Conservation (phyloP, 2,329 filamentous ascomycete species). For the Beauveria medogensis region DNA sequence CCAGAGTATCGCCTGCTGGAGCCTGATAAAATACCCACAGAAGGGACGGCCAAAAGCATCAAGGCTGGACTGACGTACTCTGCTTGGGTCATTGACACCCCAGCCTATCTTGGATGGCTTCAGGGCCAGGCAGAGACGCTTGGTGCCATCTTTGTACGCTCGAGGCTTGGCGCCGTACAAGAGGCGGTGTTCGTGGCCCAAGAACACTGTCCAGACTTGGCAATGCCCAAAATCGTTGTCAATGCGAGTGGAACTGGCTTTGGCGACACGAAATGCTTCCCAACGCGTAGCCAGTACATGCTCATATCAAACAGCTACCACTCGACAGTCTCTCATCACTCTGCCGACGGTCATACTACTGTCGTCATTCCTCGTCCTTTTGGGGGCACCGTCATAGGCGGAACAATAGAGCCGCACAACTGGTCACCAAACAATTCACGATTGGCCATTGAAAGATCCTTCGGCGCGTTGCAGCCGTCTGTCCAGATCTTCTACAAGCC, state of each 20-base stretch:
- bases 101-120: neutral
- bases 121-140: neutral
- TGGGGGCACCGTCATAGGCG: neutral
- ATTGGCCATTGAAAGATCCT: neutral
- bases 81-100: slow-evolving; percentile 4
- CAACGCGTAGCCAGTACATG: neutral
- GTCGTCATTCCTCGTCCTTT: neutral
- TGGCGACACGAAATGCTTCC: neutral
- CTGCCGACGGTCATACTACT: neutral
- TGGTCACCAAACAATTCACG: neutral
- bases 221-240: neutral
- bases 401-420: slow-evolving; percentile 5
- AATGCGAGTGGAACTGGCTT: slow-evolving; percentile 5
- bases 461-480: neutral
- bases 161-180: neutral
- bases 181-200: neutral
- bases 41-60: neutral
- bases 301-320: neutral
- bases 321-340: neutral
- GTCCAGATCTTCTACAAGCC: neutral
- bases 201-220: neutral
- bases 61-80: neutral
- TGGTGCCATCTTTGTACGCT: neutral
- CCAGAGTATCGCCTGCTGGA: neutral
- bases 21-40: neutral